Conservation (phyloP, 257 asterid genomes). For the Apocynum venetum region DNA sequence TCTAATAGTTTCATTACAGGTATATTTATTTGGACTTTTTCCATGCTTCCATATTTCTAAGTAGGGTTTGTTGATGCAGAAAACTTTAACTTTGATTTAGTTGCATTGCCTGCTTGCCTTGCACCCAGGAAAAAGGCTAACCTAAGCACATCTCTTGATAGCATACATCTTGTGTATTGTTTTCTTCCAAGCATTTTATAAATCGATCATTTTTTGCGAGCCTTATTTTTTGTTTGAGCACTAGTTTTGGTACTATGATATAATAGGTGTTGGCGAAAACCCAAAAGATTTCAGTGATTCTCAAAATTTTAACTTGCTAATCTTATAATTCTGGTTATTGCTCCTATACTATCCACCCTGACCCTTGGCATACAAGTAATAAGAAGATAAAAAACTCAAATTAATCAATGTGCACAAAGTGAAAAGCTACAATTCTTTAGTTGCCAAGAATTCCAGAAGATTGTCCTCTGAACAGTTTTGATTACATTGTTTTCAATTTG, state of each 20-base stretch:
- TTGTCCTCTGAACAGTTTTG: neutral
- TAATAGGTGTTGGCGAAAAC: neutral
- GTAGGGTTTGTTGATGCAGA: neutral
- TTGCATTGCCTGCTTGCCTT: neutral
- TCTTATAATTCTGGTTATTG: neutral
- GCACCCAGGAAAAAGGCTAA: neutral
- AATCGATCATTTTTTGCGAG: neutral
- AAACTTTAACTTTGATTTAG: neutral
- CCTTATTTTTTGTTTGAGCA: neutral
- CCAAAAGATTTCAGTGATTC: neutral
- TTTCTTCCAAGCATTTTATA: neutral
- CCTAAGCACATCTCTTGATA: neutral
- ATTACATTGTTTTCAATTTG: slow-evolving; percentile 7
- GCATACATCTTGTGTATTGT: neutral
- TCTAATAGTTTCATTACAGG: slow-evolving; percentile 77
- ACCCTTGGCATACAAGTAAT: neutral
- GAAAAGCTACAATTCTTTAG: neutral
- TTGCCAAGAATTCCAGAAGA: neutral
- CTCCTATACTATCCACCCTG: neutral
- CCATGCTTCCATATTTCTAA: slow-evolving; percentile 1
- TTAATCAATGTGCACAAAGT: neutral
- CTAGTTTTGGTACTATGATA: neutral
- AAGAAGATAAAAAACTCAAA: neutral
- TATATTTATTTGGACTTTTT: slow-evolving; percentile 25
- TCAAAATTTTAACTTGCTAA: neutral